A percentile compares a stretch with the other conserved stretches of the same genome.
phyloP scores from a whole-genome alignment of 2,329 filamentous ascomycete genomes.

The Colletotrichum sp. region DNA sequence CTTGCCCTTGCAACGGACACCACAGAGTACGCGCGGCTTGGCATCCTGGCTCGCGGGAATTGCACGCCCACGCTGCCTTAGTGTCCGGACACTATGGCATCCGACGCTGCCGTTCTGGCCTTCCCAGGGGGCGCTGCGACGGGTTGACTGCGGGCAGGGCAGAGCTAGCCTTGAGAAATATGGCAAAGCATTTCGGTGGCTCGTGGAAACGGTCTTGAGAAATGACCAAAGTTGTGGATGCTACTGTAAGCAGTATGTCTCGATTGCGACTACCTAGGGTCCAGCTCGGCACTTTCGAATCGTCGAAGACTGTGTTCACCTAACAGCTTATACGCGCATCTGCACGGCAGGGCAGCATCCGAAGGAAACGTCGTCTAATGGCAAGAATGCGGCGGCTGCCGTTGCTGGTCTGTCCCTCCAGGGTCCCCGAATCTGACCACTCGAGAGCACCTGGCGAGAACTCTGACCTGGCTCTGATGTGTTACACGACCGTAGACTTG shows the following conservation, averaged over 20 bases:
- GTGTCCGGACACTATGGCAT: neutral
- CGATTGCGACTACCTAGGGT: neutral
- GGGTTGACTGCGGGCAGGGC: neutral
- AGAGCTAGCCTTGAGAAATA: neutral
- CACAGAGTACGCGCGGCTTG: slow-evolving; percentile 3
- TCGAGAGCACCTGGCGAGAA: neutral
- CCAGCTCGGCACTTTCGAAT: neutral
- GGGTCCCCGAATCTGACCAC: neutral
- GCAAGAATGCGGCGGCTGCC: neutral
- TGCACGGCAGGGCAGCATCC: neutral
- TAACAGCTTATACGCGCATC: neutral
- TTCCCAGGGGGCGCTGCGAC: neutral
- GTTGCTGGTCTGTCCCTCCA: neutral
- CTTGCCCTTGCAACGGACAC: neutral
- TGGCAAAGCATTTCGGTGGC: neutral
- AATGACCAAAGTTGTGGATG: neutral
- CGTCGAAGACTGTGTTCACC: neutral
- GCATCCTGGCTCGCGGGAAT: neutral
- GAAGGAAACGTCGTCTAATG: neutral
- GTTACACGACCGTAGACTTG: neutral
- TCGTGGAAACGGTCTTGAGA: neutral
- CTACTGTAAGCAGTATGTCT: neutral
- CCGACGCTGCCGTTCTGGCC: neutral
- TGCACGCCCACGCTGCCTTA: neutral
- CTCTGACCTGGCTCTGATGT: neutral